Evolutionary conservation across 352 stramenopile genomes (phyloP).

Genomic region (Aphanomyces astaci): DNA sequence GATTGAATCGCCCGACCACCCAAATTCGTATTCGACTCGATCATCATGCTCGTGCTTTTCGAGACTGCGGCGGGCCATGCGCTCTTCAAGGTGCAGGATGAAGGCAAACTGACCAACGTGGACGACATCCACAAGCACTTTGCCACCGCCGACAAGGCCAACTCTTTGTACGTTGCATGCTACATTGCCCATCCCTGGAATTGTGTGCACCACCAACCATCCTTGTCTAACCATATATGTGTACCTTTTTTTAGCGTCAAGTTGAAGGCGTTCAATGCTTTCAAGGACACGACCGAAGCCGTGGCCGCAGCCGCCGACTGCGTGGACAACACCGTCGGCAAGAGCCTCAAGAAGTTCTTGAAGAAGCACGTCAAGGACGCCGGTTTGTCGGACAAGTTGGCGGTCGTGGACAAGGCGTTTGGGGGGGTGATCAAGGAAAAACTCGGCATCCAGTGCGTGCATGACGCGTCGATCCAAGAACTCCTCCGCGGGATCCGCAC

Average conservation of each 20-base stretch:
- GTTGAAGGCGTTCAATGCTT: conserved; percentile 97
- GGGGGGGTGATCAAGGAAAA: conserved; percentile 97
- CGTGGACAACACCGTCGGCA: conserved; percentile 97
- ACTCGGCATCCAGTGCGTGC: conserved; percentile 89
- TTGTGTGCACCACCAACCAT: background rate
- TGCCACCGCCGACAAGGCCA: conserved; percentile 82
- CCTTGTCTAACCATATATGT: background rate
- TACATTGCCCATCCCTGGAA: too few species aligned
- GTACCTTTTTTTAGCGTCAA: conserved; percentile 54
- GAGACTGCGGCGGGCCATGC: conserved; percentile 98
- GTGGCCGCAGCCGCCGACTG: conserved; percentile 94
- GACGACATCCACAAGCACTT: conserved; percentile 92
- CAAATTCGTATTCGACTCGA: conserved; percentile 8
- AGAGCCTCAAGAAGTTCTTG: conserved; percentile 97
- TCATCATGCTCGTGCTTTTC: conserved; percentile 98
- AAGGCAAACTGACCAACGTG: conserved; percentile 84
- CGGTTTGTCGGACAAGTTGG: conserved; percentile 92
- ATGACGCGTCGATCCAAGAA: conserved; percentile 90
- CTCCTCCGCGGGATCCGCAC: conserved; percentile 95
- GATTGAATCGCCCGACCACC: background rate
- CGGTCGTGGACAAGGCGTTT: conserved; percentile 95
- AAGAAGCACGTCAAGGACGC: conserved; percentile 98
- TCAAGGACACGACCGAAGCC: conserved; percentile 98
- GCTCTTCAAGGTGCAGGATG: conserved; percentile 98
- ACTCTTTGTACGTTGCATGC: conserved; percentile 45